phyloP scores from a whole-genome alignment of 768 basidiomycete genomes.

The Calocera cornea region DNA sequence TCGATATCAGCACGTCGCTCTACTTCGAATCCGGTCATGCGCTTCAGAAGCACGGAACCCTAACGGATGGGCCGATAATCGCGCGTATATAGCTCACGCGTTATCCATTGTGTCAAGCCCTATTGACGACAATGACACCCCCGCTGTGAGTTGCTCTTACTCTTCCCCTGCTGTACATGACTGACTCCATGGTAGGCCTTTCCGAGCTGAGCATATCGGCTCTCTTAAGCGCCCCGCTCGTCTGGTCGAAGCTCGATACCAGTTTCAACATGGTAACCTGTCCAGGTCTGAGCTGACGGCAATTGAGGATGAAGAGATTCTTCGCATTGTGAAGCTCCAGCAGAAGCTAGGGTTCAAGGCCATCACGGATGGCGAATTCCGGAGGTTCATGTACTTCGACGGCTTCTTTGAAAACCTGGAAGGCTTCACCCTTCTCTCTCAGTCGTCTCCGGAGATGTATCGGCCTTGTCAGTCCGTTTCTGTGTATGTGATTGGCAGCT shows the following conservation, averaged over 20 bases:
- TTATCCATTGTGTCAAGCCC: too few species aligned
- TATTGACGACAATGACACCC: not conserved
- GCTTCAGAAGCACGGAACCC: too few species aligned
- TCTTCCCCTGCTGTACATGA: not conserved
- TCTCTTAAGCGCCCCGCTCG: constrained; percentile 13
- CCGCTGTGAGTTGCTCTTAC: not conserved
- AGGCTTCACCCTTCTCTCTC: constrained; percentile 39
- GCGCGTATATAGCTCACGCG: too few species aligned
- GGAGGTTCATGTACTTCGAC: constrained; percentile 37
- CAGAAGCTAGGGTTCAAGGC: constrained; percentile 59
- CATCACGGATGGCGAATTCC: not conserved
- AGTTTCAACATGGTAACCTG: constrained; percentile 39
- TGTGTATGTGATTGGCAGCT: too few species aligned
- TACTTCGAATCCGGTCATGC: too few species aligned
- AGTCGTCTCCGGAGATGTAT: not conserved
- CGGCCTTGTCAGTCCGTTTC: not conserved
- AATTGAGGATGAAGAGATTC: constrained; percentile 33
- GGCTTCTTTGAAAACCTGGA: constrained; percentile 55
- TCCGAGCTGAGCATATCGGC: constrained; percentile 19
- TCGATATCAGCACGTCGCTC: too few species aligned
- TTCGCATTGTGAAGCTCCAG: constrained; percentile 92
- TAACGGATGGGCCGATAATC: too few species aligned
- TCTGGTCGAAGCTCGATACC: not conserved
- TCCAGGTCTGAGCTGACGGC: constrained; percentile 86
- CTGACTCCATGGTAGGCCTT: constrained; percentile 8